Evolutionary conservation across 306 rosid species (phyloP).

Genomic region (Cucurbita maxima): DNA sequence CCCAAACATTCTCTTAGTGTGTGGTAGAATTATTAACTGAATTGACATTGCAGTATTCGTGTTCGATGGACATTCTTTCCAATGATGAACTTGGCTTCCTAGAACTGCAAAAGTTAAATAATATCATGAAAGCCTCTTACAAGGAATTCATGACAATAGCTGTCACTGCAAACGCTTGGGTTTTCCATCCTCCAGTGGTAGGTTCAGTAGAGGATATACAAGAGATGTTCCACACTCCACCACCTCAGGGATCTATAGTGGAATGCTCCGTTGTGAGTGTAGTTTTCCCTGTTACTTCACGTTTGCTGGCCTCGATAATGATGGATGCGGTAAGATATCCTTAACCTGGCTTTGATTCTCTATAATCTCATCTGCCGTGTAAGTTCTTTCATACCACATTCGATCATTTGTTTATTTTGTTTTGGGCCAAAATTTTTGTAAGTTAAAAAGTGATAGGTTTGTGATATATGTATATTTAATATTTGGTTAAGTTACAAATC

Average conservation of each 20-base stretch:
- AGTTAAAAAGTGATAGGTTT: not conserved
- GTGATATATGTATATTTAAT: not conserved
- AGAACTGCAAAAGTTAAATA: conserved; percentile 12
- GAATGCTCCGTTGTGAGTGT: conserved; percentile 1
- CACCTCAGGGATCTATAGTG: conserved; percentile 9
- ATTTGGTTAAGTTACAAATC: too few species aligned
- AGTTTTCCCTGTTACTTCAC: not conserved
- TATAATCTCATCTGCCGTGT: not conserved
- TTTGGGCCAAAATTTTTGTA: not conserved
- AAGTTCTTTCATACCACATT: not conserved
- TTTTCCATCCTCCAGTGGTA: not conserved
- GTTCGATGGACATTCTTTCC: not conserved
- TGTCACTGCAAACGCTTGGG: conserved; percentile 6
- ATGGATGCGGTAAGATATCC: conserved; percentile 14
- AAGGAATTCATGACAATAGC: conserved; percentile 16
- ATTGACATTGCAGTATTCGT: not conserved
- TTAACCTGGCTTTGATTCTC: not conserved
- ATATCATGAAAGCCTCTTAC: conserved; percentile 15
- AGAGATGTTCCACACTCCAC: conserved; percentile 6
- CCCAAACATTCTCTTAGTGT: not conserved
- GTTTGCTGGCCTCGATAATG: not conserved
- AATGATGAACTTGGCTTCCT: not conserved
- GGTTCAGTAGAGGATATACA: conserved; percentile 15
- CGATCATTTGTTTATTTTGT: not conserved
- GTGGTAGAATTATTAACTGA: not conserved